A percentile compares a stretch with the other conserved stretches of the same genome.
These are phyloP conservation scores for Peribolospora baueri DNA, from an alignment of 768 basidiomycete genomes.

Conservation along the genomic window DNA sequence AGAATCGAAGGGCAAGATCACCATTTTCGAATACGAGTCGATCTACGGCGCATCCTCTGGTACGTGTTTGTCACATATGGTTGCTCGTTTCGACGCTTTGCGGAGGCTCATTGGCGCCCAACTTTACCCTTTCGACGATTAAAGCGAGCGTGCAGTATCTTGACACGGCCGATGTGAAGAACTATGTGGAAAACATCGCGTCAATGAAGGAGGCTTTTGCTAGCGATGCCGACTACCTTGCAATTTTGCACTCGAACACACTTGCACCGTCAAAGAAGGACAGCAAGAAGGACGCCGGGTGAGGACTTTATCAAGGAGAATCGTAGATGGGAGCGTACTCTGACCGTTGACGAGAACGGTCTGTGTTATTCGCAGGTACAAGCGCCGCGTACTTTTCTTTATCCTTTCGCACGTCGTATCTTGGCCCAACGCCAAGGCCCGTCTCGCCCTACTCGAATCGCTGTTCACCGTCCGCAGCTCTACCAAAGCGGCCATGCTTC, in stretches of 20 bases:
- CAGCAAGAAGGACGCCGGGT: conserved; percentile 33
- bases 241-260: conserved; percentile 35
- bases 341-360: too few species aligned
- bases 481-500: conserved; percentile 31
- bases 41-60: too few species aligned
- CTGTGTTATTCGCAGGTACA: conserved; percentile 28
- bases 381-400: conserved; percentile 45
- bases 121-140: too few species aligned
- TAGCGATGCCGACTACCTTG: conserved; percentile 30
- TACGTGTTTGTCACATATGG: too few species aligned
- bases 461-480: conserved; percentile 28
- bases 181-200: conserved; percentile 31
- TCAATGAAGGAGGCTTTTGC: conserved; percentile 5
- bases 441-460: conserved; percentile 31
- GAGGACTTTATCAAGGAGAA: too few species aligned
- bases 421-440: conserved; percentile 28
- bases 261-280: conserved; percentile 28
- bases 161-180: conserved; percentile 36
- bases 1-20: too few species aligned
- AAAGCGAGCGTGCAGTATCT: conserved; percentile 37
- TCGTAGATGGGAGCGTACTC: too few species aligned
- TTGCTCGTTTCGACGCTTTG: too few species aligned
- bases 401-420: conserved; percentile 53
- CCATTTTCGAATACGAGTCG: too few species aligned
- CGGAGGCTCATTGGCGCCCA: too few species aligned